These are phyloP conservation scores for Daldinia caldariorum DNA, from an alignment of 495 filamentous ascomycete genomes.

Conservation along the genomic window DNA sequence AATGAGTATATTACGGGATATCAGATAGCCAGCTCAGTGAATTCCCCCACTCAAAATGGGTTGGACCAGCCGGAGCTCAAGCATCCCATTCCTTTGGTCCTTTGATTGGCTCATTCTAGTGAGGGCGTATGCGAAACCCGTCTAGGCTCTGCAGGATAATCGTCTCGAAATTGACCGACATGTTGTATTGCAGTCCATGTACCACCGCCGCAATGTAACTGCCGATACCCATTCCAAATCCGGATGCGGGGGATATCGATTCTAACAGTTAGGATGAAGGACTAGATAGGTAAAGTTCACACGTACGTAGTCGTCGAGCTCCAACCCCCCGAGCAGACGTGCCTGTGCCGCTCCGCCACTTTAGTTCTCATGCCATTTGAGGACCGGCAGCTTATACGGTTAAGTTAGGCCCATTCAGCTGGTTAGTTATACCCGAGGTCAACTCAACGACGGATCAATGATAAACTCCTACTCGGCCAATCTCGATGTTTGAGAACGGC, in stretches of 20 bases:
- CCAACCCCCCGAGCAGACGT: conserved; percentile 16
- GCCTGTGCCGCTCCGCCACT: conserved; percentile 22
- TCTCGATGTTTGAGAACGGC: conserved; percentile 17
- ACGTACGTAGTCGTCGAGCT: neutral
- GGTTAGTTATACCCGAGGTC: conserved; percentile 20
- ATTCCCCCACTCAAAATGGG: conserved; percentile 8
- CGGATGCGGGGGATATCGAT: conserved; percentile 31
- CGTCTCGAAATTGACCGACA: conserved; percentile 3
- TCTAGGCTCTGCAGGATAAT: neutral
- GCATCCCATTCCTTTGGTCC: neutral
- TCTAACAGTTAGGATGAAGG: conserved; percentile 33
- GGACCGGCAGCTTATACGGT: conserved; percentile 8
- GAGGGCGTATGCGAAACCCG: neutral
- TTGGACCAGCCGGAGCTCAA: neutral
- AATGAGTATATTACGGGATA: conserved; percentile 15
- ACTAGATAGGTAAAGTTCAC: conserved; percentile 23
- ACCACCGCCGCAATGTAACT: conserved; percentile 27
- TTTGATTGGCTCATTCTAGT: neutral
- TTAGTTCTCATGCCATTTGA: conserved; percentile 21
- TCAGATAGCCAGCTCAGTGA: neutral
- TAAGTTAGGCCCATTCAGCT: conserved; percentile 6
- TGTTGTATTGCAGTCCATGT: neutral
- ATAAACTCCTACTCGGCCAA: conserved; percentile 6
- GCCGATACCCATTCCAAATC: conserved; percentile 23
- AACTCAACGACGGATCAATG: conserved; percentile 12